phyloP scores from a whole-genome alignment of 768 basidiomycete species.

The Leucocoprinus leucothites region DNA sequence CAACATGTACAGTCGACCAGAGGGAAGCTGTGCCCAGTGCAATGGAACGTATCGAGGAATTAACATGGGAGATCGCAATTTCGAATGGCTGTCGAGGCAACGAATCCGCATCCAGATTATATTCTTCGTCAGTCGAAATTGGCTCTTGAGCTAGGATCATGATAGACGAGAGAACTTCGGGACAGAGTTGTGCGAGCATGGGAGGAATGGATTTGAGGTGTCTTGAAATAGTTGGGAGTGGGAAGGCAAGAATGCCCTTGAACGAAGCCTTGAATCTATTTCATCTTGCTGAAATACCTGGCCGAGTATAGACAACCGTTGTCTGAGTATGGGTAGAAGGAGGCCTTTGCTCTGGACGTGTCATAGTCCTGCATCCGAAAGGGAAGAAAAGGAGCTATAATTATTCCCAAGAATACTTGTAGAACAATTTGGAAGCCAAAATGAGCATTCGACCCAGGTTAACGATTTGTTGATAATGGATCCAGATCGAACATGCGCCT shows the following conservation, averaged over 20 bases:
- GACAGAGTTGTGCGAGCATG: constrained; percentile 3
- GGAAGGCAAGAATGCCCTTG: neutral
- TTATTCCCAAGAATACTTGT: neutral
- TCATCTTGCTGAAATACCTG: too few species aligned
- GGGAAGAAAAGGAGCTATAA: neutral
- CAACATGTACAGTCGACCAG: constrained; percentile 37
- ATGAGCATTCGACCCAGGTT: too few species aligned
- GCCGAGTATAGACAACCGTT: neutral
- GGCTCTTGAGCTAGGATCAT: constrained; percentile 18
- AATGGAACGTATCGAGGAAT: constrained; percentile 33
- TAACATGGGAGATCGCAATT: constrained; percentile 36
- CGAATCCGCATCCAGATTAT: neutral
- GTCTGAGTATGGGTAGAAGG: too few species aligned
- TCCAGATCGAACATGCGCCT: too few species aligned
- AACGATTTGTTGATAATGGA: too few species aligned
- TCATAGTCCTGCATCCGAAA: too few species aligned
- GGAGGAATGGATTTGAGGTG: neutral
- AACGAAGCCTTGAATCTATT: too few species aligned
- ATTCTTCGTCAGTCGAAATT: neutral
- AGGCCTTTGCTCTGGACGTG: too few species aligned
- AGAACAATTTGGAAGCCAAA: neutral
- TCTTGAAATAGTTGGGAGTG: neutral
- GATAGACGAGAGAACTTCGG: constrained; percentile 9
- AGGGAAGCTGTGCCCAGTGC: constrained; percentile 34
- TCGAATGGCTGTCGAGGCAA: constrained; percentile 28